Percentiles rank a stretch among this genome's conserved stretches.
Evolutionary conservation across 2,329 filamentous ascomycete species (phyloP).

Genomic region (Fusarium aywerte): DNA sequence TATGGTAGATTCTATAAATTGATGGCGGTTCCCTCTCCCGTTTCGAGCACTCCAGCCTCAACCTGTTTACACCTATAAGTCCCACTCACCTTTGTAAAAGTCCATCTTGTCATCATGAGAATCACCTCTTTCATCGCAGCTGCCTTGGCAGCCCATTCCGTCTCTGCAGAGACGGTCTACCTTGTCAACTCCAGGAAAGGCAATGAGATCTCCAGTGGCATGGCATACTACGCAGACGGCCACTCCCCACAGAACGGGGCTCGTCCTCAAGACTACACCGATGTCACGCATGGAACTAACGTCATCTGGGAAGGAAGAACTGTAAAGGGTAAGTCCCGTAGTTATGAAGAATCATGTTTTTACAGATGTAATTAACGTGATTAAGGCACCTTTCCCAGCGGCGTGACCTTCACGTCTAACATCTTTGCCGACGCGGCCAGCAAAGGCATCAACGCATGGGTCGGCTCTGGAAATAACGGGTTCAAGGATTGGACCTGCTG

Average conservation of each 20-base stretch:
- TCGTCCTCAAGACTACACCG: not conserved
- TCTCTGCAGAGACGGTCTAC: not conserved
- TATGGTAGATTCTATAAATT: not conserved
- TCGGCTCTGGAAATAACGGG: not conserved
- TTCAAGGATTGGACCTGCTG: constrained; percentile 5
- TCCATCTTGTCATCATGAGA: not conserved
- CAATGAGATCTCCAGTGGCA: not conserved
- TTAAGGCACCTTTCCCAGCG: not conserved
- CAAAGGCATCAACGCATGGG: not conserved
- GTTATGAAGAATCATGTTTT: rapidly evolving
- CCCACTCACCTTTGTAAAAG: not conserved
- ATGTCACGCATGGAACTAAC: not conserved
- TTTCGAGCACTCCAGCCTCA: too few relatives aligned
- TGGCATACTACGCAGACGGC: not conserved
- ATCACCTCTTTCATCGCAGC: not conserved
- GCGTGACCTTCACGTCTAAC: constrained; percentile 2
- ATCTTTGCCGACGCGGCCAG: not conserved
- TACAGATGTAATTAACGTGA: not conserved
- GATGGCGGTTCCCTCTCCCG: rapidly evolving
- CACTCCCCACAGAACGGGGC: not conserved
- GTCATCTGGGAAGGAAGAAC: not conserved
- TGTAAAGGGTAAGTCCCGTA: not conserved
- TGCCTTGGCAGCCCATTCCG: rapidly evolving
- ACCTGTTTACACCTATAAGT: too few relatives aligned
- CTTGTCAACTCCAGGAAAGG: constrained; percentile 10